Evolutionary conservation across 176 grass and related monocot genomes (phyloP).

Genomic region (Avena insularis): DNA sequence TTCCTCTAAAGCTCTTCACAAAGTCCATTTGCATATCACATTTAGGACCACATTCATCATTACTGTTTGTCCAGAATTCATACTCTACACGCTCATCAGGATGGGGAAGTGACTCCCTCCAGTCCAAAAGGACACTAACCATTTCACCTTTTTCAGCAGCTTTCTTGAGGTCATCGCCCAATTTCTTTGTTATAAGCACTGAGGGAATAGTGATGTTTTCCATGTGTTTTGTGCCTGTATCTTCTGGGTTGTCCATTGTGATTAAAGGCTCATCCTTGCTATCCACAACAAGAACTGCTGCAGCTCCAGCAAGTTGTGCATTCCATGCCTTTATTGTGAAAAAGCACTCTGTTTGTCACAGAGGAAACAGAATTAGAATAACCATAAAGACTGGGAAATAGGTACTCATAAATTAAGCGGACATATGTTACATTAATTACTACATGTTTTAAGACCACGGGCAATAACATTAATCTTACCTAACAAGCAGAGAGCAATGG

Average conservation of each 20-base stretch:
- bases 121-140: constrained; percentile 82
- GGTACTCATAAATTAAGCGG: background rate
- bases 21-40: constrained; percentile 92
- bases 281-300: constrained; percentile 80
- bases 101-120: constrained; percentile 86
- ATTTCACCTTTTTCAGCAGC: constrained; percentile 64
- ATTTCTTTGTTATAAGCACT: constrained; percentile 73
- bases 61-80: constrained; percentile 94
- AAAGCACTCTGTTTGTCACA: constrained; percentile 69
- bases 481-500: background rate
- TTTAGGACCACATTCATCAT: constrained; percentile 93
- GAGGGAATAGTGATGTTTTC: constrained; percentile 90
- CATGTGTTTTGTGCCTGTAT: constrained; percentile 55
- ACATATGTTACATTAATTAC: constrained; percentile 2
- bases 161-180: constrained; percentile 76
- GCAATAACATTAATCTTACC: constrained; percentile 13
- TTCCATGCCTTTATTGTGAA: constrained; percentile 92
- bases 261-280: constrained; percentile 70
- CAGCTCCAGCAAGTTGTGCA: constrained; percentile 82
- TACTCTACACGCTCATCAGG: constrained; percentile 95
- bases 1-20: constrained; percentile 77
- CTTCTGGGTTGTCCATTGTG: constrained; percentile 91
- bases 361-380: constrained; percentile 39
- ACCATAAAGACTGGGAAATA: background rate
- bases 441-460: constrained; percentile 17